Base-by-base conservation (phyloP, 2,329 filamentous ascomycete species). In the Byssoonygena ceratinophila region DNA sequence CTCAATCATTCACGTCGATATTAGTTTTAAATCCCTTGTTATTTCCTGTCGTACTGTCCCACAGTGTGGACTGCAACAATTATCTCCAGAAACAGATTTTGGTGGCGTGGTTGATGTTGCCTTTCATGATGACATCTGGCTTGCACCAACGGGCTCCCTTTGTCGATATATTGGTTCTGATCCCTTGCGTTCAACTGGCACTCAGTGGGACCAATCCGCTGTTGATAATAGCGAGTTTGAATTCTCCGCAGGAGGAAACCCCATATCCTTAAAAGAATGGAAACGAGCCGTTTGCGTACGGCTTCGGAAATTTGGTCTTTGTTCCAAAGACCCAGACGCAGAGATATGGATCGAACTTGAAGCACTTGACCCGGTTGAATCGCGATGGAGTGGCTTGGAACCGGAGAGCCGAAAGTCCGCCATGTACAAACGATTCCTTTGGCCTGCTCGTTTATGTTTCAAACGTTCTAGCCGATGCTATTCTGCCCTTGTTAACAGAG, bases 401-500 rank as follows among this genome's bases (percentile, higher is more conserved):
- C 63, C 14, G 11, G 39, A 60, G 53, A 51, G 61, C 63, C 44
- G 61, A 63, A 53, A 56, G 52, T 49, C 60, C 60, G 59, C 67
- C 53, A 62, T 65, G 23, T 61, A 70, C 55, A 71, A 68, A 57
- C 67, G 68, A 22, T 66, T 73, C 49, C 60, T 71, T 47, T 74
- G 72, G 72, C 72, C 72, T 18, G 67, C 69, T 27, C 60, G 63
- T 20, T 68, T 70, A 54, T 72, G 69, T 58, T 74, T 74, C 56
- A 61, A 58, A 52, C 65, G 69, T 46, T 58, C 58, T 39, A 63
- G 57, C n/a, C 57, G 61, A 44, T 46, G 51, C 5, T 46, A 54
- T 20, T 9, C 50, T 56, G 43, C 55, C 51, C n/a, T 52, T 16
- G 55, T 55, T 36, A 60, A 62, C 39, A 57, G 46, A 45, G 43